Evolutionary conservation across 805 yeast genomes (phyloP), one percentile per base, ranked within the genome.

Genomic region (Kuraishia hungarica): DNA sequence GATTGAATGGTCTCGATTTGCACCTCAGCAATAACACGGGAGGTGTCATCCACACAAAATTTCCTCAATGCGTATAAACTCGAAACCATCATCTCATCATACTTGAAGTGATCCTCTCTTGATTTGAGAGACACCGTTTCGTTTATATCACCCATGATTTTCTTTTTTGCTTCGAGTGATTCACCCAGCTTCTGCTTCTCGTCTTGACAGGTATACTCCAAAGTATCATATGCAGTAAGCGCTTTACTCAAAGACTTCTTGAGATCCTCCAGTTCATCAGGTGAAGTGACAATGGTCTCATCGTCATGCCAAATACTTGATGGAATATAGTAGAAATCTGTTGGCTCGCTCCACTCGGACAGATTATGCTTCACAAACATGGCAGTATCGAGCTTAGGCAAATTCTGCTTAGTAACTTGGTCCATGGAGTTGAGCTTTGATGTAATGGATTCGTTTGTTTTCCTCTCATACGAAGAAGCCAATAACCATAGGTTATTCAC

Each of bases 301-400:
- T 94, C 97, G 64, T 94, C 99, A 70, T 93, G 98, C 99, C 99
- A 94, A 48, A 94, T 86, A 29, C 91, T 84, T 24, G 96, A 85
- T 1, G 98, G 97, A 59, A 88, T 80, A 64, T 87, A 94, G 60
- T 82, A 77, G 65, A 87, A 89, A 71, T 93, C 98, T 6, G 73
- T 74, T 1, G 97, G 98, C 62, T 91, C 97, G 50, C 76, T 76
- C 97, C 97, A 94, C 17, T 74, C 74, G 19, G 67, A 71, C 24
- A 79, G 58, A 67, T 94, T 94, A 71, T 94, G 99, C 64, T 91
- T 91, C 55, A 91, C 83, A 69, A 84, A 94, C 97, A 94, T 93
- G 39, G 89, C 85, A 0, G 92, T 81, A 69, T 91, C 97, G 53
- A 90, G 72, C 48, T 72, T 73, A 1, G 96, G 92, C 52, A 78